Base-by-base conservation (phyloP, 805 yeast species). In the Candida maesae region DNA sequence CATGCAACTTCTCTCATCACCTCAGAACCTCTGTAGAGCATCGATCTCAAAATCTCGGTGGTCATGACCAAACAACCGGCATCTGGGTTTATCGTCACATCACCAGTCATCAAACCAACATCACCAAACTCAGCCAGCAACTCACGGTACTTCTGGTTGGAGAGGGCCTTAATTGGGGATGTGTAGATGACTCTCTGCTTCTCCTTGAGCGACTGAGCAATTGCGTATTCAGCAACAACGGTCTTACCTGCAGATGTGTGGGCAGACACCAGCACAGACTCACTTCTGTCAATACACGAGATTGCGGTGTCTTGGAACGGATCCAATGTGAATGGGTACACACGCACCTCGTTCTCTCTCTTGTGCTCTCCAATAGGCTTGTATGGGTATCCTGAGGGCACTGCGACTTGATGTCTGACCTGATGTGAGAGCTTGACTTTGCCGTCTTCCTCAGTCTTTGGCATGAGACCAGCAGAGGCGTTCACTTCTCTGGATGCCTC, bases 181-280 rank as follows among this genome's bases (percentile, higher is more conserved):
- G 99, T 91, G 62, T 91, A 91, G 35, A 91, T 93, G 5, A 96
- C 88, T 60, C 51, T 93, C 89, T 98, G 9, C 87, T 91, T 25
- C 95, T 90, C 95, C 84, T 88, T 60, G 85, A 91, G 56, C 88
- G 74, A 49, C 79, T 78, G n/a, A 95, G 98, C 96, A 63, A 91
- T 93, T 5, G 98, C 97, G 59, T 91, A 91, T 59, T 91, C 99
- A 0, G 99, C 99, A 15, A 93, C 96, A 8, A 91, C 99, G 0
- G 99, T 91, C 58, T 91, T 91, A 65, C 99, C 99, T 0, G 99
- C 99, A 4, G 98, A 91, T 0, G 99, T 91, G 62, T 91, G 99
- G 0, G 99, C 99, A 25, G 97, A 89, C 5, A 93, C 99, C 52
- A 93, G 71, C 18, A 93, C 99, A 2, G 95, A 84, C 65, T 91